phyloP scores from a whole-genome alignment of 139 green algal genomes.

The Pleodorina starrii region DNA sequence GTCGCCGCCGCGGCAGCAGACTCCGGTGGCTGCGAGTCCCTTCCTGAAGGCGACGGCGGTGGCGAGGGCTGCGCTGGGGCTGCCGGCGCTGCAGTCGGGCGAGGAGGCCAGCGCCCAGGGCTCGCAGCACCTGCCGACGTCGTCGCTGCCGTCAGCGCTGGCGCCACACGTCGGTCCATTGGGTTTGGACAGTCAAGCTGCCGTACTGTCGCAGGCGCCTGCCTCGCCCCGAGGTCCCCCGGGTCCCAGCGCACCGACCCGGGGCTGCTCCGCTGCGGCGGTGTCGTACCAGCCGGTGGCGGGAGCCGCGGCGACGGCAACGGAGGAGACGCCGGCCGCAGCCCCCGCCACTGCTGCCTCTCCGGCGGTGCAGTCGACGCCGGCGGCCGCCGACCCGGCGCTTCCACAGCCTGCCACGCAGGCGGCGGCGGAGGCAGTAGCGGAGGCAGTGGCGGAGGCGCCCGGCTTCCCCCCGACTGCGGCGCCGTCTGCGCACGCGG shows the following conservation, averaged over 20 bases:
- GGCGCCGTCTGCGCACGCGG: no score
- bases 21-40: neutral
- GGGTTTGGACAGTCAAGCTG: neutral
- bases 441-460: neutral
- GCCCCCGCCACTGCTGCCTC: no score
- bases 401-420: no score
- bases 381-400: no score
- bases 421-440: neutral
- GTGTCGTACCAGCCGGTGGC: neutral
- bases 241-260: neutral
- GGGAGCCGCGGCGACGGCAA: neutral
- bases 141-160: neutral
- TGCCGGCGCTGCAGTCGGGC: neutral
- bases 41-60: slow-evolving; percentile 5
- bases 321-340: neutral
- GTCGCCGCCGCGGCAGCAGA: neutral
- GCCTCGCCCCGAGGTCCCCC: no score
- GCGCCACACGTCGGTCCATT: neutral
- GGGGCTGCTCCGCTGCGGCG: neutral
- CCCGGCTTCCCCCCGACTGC: neutral
- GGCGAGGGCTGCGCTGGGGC: neutral
- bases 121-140: neutral
- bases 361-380: no score
- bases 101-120: no score
- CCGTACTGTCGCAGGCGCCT: neutral